Percentiles rank a stretch among this genome's conserved stretches.
These are phyloP conservation scores for Candida piceae DNA, from an alignment of 805 yeast genomes.

Conservation along the genomic window DNA sequence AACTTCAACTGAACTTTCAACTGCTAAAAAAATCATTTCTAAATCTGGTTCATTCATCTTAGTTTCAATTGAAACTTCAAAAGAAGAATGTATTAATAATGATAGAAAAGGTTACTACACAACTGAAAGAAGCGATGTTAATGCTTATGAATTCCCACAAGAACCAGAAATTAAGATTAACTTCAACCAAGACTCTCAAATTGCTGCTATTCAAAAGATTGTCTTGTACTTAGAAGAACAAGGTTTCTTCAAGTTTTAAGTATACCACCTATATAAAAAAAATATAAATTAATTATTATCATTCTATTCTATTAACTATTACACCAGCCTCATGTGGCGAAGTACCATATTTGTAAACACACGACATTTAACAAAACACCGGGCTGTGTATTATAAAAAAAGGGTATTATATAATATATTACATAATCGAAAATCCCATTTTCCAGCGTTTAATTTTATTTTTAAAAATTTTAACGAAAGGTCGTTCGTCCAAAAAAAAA, in stretches of 20 bases:
- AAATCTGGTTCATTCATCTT: conserved; percentile 47
- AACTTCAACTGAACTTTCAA: conserved; percentile 36
- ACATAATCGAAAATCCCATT: too few species aligned
- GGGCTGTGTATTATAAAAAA: too few species aligned
- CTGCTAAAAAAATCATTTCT: conserved; percentile 39
- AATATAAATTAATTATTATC: too few species aligned
- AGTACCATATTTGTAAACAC: too few species aligned
- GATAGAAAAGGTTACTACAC: conserved; percentile 48
- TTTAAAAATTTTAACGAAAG: too few species aligned
- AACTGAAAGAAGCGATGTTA: conserved; percentile 42
- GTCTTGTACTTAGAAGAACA: conserved; percentile 72
- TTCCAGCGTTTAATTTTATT: too few species aligned
- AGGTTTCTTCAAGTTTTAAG: conserved; percentile 64
- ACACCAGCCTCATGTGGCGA: too few species aligned
- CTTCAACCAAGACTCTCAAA: conserved; percentile 49
- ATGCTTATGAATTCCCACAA: conserved; percentile 42
- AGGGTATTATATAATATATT: too few species aligned
- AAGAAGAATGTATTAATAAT: conserved; percentile 38
- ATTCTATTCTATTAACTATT: too few species aligned
- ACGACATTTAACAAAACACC: too few species aligned
- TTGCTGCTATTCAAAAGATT: conserved; percentile 70
- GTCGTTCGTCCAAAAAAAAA: too few species aligned
- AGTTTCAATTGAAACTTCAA: conserved; percentile 47
- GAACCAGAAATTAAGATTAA: conserved; percentile 57
- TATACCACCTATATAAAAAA: too few species aligned